phyloP scores from a whole-genome alignment of 2,329 filamentous ascomycete genomes.

The Colletotrichum incanum region DNA sequence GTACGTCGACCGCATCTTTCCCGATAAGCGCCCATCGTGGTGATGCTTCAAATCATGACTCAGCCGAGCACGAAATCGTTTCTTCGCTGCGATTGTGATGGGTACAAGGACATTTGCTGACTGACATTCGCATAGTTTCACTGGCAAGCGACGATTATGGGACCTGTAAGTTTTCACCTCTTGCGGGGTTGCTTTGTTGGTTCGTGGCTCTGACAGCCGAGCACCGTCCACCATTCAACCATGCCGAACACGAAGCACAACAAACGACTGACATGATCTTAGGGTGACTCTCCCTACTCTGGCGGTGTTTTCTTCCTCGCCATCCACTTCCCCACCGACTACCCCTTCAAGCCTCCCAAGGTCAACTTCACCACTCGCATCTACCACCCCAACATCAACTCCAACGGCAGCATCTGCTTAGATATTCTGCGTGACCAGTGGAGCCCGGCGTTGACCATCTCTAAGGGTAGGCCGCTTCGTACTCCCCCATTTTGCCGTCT shows the following conservation, averaged over 20 bases:
- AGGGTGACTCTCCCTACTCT: conserved; percentile 97
- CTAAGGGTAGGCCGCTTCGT: conserved; percentile 80
- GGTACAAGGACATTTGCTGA: conserved; percentile 30
- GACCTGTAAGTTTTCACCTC: conserved; percentile 80
- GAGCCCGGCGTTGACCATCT: conserved; percentile 98
- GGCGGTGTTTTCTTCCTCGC: conserved; percentile 99
- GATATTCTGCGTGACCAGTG: conserved; percentile 99
- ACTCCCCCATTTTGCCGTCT: background rate
- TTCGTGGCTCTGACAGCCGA: background rate
- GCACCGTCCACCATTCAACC: background rate
- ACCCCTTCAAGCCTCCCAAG: conserved; percentile 99
- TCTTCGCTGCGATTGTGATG: background rate
- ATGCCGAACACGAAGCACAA: background rate
- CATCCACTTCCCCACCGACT: conserved; percentile 99
- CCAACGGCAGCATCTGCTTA: conserved; percentile 98
- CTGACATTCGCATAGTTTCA: conserved; percentile 79
- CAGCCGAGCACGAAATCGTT: conserved; percentile 46
- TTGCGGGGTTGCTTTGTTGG: background rate
- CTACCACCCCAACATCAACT: conserved; percentile 99
- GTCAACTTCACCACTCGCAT: conserved; percentile 99
- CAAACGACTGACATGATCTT: conserved; percentile 20
- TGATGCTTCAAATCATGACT: conserved; percentile 42
- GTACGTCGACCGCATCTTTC: conserved; percentile 72
- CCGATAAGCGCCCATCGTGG: conserved; percentile 41
- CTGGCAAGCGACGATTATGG: conserved; percentile 99